These are phyloP conservation scores for Phytopythium sindhum DNA, from an alignment of 352 stramenopile species.

Conservation along the genomic window DNA sequence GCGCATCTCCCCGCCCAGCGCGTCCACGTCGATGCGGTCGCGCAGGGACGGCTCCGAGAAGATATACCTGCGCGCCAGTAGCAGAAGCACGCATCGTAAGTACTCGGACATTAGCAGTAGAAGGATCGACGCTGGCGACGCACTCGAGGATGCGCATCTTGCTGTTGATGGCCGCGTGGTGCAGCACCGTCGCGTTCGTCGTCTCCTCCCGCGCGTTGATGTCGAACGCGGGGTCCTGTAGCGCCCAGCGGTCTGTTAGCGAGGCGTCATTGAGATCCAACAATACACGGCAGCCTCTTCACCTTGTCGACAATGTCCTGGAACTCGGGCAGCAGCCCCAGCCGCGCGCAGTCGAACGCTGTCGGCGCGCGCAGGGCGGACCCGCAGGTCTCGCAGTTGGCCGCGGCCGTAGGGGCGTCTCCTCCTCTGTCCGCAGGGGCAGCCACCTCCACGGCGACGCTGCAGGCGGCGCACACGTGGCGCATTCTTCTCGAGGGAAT, in stretches of 20 bases:
- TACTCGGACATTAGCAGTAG: not conserved
- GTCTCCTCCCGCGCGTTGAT: slow-evolving; percentile 47
- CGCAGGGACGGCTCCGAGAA: slow-evolving; percentile 33
- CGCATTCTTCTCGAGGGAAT: slow-evolving; percentile 12
- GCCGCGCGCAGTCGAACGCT: slow-evolving; percentile 61
- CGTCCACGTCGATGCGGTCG: slow-evolving; percentile 39
- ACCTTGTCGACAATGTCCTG: slow-evolving; percentile 36
- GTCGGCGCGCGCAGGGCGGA: slow-evolving; percentile 28
- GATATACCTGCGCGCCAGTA: slow-evolving; percentile 34
- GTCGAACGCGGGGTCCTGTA: slow-evolving; percentile 48
- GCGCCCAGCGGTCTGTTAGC: not conserved
- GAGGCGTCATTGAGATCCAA: not conserved
- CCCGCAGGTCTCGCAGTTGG: slow-evolving; percentile 40
- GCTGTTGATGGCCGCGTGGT: slow-evolving; percentile 74
- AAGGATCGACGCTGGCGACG: slow-evolving; percentile 1
- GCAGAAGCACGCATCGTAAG: too few relatives aligned
- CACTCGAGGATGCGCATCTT: slow-evolving; percentile 79
- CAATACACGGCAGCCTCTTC: not conserved
- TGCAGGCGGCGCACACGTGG: slow-evolving; percentile 34
- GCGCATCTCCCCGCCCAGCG: slow-evolving; percentile 46
- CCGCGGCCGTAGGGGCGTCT: too few relatives aligned
- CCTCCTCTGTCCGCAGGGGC: not conserved
- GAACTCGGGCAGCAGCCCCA: slow-evolving; percentile 57
- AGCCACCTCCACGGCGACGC: slow-evolving; percentile 7
- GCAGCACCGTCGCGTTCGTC: slow-evolving; percentile 66